These are phyloP conservation scores for Hemisphaericaspora xylanilytica DNA, from an alignment of 1,139 yeast species.

Conservation along the genomic window DNA sequence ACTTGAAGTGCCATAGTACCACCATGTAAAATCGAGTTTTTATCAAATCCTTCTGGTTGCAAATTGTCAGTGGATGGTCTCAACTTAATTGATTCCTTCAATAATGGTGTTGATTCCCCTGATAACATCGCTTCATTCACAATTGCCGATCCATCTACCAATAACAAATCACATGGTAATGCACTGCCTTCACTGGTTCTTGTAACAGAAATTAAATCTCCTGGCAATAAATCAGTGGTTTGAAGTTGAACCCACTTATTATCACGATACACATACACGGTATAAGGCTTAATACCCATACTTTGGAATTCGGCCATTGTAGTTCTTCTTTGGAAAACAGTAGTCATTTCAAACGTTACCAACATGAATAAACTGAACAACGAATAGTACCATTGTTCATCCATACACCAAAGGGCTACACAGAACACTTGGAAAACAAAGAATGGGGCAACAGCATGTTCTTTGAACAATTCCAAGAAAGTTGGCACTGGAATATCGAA, in stretches of 20 bases:
- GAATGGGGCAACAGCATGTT: slow-evolving; percentile 98
- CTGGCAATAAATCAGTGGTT: slow-evolving; percentile 82
- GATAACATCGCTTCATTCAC: slow-evolving; percentile 98
- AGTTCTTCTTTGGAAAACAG: slow-evolving; percentile 91
- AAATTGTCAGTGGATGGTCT: slow-evolving; percentile 72
- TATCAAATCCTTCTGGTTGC: slow-evolving; percentile 80
- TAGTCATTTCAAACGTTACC: slow-evolving; percentile 89
- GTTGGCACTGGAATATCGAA: slow-evolving; percentile 97
- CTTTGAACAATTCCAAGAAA: slow-evolving; percentile 85
- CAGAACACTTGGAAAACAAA: slow-evolving; percentile 96
- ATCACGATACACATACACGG: slow-evolving; percentile 70
- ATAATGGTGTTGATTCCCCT: slow-evolving; percentile 95
- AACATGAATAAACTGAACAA: slow-evolving; percentile 89
- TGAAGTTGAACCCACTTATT: slow-evolving; percentile 65
- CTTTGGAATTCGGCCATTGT: slow-evolving; percentile 94
- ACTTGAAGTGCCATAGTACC: slow-evolving; percentile 97
- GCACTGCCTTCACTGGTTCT: slow-evolving; percentile 92
- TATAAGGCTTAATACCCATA: slow-evolving; percentile 95
- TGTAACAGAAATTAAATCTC: slow-evolving; percentile 83
- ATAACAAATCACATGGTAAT: slow-evolving; percentile 89
- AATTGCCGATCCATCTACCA: slow-evolving; percentile 85
- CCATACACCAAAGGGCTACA: slow-evolving; percentile 94
- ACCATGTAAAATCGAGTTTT: slow-evolving; percentile 87
- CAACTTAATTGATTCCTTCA: slow-evolving; percentile 84
- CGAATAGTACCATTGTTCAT: slow-evolving; percentile 96